Evolutionary conservation across 1,284 basidiomycete genomes (phyloP), one percentile per base, ranked within the genome.

Genomic region (Ustilago sp.): DNA sequence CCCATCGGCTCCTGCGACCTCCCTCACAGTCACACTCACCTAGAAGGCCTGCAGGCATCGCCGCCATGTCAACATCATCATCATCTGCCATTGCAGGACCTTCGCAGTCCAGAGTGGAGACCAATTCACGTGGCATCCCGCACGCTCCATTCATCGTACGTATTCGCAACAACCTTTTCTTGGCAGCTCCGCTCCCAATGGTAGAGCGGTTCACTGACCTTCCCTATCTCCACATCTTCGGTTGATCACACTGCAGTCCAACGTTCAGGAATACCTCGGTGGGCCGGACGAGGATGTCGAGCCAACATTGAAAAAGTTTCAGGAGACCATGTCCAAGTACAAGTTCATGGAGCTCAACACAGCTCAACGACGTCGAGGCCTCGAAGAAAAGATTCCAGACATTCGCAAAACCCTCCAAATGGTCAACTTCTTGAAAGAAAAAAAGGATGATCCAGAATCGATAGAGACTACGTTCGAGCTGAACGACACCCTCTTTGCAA

Each of bases 321-420:
- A 98, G 85, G 94, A 96, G 87, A 94, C 94, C 38, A 90, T 96
- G 85, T 93, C 94, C 94, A 98, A 99, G 89, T 99, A 99, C 89
- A 93, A 94, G 68, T 97, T 96, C 88, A 98, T 99, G 96, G 96
- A 98, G 83, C 88, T 91, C 39, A 95, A 92, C 84, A 89, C 96
- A 54, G 89, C 91, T 13, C 92, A 94, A 85, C 90, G 95, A 53
- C 89, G 93, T 59, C 89, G 90, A 64, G 91, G 92, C 1, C 89
- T 98, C 6, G 92, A 94, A 80, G 93, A 94, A 74, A 98, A 99
- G 89, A 95, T 98, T 54, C 96, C 96, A 0, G 97, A 99, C 86
- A 95, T 99, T 82, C 90, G 91, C 82, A 95, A 96, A 88, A 98
- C 95, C 2, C 87, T 99, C 53, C 89, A 89, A 65, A 97, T 98